Base-by-base conservation (phyloP, 495 filamentous ascomycete genomes). In the Penicillium arizonense region DNA sequence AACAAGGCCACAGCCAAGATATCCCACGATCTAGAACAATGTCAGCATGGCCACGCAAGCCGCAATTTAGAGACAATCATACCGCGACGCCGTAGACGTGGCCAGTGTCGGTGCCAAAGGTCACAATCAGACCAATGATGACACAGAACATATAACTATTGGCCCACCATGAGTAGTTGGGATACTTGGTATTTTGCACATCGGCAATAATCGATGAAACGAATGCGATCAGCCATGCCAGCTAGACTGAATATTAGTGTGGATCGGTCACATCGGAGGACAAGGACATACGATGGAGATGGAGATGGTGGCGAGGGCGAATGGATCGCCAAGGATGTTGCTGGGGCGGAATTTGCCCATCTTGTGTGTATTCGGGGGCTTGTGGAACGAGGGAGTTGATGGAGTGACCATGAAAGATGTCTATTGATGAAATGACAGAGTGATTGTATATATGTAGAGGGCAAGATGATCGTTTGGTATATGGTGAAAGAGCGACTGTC, bases 221-320 rank as follows among this genome's bases (percentile, higher is more conserved):
- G 68, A 97, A 92, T 11, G 89, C 83, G 59, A 97, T 96, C 50
- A 97, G 69, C 94, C 94, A 99, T 44, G 91, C 92, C 47, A 95
- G 82, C 92, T 97, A 69, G 64, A 48, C 32, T 21, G 11, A 20
- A 36, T 28, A n/a, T 50, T 50, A 50, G 48, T 16, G 9, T 4
- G 28, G 9, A 5, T n/a, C 30, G 18, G 35, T 32, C 33, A 18
- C 8, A 28, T 49, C n/a, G 30, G 44, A 9, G 11, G 11, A 24
- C 14, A 13, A 21, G 16, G 16, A 81, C 90, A 69, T 82, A 96
- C 92, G 55, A 88, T 78, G 50, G 91, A 84, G 71, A 99, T 96
- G 24, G 91, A 96, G 36, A 94, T 82, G 13, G 94, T 99, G 37
- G 91, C 91, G 36, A 97, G 82, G 44, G 94, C 92, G 74, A 99